phyloP scores from a whole-genome alignment of 2,329 filamentous ascomycete genomes.

The Colletotrichum sp. region DNA sequence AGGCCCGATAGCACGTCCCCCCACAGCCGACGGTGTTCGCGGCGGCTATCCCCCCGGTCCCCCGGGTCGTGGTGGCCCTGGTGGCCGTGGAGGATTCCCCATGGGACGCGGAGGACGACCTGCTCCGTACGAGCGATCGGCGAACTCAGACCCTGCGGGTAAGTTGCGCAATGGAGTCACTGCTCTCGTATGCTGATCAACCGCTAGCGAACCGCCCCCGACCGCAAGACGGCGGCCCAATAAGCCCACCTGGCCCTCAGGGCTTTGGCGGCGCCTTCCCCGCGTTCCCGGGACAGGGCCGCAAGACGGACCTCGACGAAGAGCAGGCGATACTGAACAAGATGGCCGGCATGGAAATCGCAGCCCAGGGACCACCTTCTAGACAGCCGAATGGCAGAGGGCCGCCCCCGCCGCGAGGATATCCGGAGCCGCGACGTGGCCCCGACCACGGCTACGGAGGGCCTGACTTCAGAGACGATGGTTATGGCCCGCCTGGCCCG shows the following conservation, averaged over 20 bases:
- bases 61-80: constrained; percentile 36
- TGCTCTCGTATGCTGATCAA: not conserved
- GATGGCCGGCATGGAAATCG: constrained; percentile 46
- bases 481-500: constrained; percentile 34
- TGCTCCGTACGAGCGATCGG: constrained; percentile 40
- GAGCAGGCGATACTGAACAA: constrained; percentile 44
- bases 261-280: constrained; percentile 39
- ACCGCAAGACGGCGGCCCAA: constrained; percentile 31
- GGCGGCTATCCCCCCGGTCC: constrained; percentile 43
- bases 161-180: constrained; percentile 23
- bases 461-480: constrained; percentile 39
- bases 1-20: constrained; percentile 46
- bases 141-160: constrained; percentile 46
- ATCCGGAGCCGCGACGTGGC: constrained; percentile 26
- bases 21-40: constrained; percentile 39
- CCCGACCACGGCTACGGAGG: constrained; percentile 34
- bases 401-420: constrained; percentile 35
- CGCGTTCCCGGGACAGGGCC: constrained; percentile 43
- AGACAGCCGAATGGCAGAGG: constrained; percentile 26
- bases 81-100: constrained; percentile 35
- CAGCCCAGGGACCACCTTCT: constrained; percentile 23
- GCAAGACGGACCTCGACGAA: constrained; percentile 42
- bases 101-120: constrained; percentile 42
- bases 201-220: constrained; percentile 31
- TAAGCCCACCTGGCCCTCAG: constrained; percentile 31